phyloP scores from a whole-genome alignment of 345 rosid genomes.

The Lagerstroemia speciosa region DNA sequence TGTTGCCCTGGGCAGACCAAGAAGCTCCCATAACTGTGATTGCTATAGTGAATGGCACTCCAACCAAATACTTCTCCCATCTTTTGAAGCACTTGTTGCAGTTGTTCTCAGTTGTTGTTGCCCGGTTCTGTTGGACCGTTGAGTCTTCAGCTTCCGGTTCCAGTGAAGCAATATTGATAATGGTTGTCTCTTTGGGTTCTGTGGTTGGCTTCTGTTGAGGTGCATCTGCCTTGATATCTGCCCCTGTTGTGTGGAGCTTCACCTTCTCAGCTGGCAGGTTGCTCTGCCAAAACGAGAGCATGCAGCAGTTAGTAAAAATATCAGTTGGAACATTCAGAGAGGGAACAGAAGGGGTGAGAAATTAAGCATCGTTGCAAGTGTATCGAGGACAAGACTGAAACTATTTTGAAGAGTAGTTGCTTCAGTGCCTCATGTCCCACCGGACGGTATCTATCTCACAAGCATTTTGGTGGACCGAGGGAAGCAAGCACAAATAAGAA shows the following conservation, averaged over 20 bases:
- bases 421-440: no score
- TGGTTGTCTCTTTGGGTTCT: background rate
- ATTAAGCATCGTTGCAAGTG: no score
- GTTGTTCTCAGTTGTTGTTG: background rate
- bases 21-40: background rate
- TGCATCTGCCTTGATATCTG: background rate
- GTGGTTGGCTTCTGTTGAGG: background rate
- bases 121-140: background rate
- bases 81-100: background rate
- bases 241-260: background rate
- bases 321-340: background rate
- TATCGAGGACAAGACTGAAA: no score
- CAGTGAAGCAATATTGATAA: background rate
- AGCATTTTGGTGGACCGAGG: no score
- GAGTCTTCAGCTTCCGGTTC: background rate
- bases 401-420: no score
- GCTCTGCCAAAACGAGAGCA: background rate
- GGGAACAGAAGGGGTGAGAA: no score
- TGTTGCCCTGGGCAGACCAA: background rate
- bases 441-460: no score
- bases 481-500: no score
- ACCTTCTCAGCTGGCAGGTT: background rate
- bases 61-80: background rate
- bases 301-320: background rate
- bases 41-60: background rate